Conservation (phyloP, 2,329 filamentous ascomycete species). For the Ceratocystis variospora region DNA sequence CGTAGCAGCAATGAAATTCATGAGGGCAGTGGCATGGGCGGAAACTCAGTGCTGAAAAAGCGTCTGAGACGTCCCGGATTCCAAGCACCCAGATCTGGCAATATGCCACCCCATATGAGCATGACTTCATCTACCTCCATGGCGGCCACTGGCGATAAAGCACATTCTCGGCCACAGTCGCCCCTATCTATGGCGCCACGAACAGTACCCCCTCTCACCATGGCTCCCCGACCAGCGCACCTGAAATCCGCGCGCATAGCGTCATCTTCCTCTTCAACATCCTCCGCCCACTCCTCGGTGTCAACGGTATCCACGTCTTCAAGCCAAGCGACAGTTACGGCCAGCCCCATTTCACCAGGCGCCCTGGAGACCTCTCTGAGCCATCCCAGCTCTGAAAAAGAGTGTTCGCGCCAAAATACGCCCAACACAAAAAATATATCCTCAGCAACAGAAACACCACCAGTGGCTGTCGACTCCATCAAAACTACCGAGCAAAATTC, state of each 20-base stretch:
- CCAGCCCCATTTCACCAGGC: neutral
- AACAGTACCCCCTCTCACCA: constrained; percentile 13
- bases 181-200: constrained; percentile 11
- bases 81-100: constrained; percentile 24
- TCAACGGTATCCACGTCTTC: constrained; percentile 26
- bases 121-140: constrained; percentile 24
- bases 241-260: constrained; percentile 10
- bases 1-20: constrained; percentile 24
- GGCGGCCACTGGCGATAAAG: neutral
- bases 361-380: neutral
- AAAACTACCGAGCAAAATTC: neutral
- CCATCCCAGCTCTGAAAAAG: neutral
- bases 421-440: neutral
- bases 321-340: constrained; percentile 25
- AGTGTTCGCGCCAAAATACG: neutral
- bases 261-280: constrained; percentile 26
- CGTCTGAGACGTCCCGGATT: constrained; percentile 26
- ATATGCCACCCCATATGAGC: constrained; percentile 24
- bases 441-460: constrained; percentile 10
- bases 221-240: constrained; percentile 15
- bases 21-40: constrained; percentile 25
- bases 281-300: constrained; percentile 22
- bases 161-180: constrained; percentile 10
- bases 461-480: neutral
- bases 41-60: constrained; percentile 25